phyloP scores from a whole-genome alignment of 23 red algal genomes.

The Cyanidiococcus yangmingshanensis region DNA sequence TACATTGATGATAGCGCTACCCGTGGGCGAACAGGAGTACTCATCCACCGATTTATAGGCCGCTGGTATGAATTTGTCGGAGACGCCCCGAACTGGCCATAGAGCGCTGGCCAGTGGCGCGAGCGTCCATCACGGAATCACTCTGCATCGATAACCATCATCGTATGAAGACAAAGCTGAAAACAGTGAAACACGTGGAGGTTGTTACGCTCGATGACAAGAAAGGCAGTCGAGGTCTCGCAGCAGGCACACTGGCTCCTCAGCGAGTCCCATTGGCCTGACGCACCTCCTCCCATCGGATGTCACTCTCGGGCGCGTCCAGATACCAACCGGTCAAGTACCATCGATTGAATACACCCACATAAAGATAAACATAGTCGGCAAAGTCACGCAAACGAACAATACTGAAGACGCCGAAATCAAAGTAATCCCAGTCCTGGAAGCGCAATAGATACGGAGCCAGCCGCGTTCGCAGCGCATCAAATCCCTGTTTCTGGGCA shows the following conservation, averaged over 20 bases:
- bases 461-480: conserved; percentile 40
- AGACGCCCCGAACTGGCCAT: no score
- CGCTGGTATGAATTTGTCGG: no score
- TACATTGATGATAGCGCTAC: no score
- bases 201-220: no score
- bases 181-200: no score
- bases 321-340: conserved; percentile 64
- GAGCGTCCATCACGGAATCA: no score
- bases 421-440: conserved; percentile 32
- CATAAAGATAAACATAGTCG: conserved; percentile 78
- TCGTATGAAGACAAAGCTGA: no score
- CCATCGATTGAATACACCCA: conserved; percentile 67
- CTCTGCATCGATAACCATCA: no score
- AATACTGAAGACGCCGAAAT: conserved; percentile 63
- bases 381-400: conserved; percentile 44
- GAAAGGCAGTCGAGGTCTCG: not conserved
- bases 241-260: not conserved
- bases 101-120: no score
- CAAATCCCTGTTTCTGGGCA: conserved; percentile 31
- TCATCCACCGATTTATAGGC: no score
- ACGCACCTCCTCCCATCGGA: conserved; percentile 21
- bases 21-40: no score
- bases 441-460: conserved; percentile 59
- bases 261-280: not conserved
- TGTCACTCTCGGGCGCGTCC: conserved; percentile 7